Conservation (phyloP, 2,329 filamentous ascomycete genomes). For the Fusarium xyrophilum region DNA sequence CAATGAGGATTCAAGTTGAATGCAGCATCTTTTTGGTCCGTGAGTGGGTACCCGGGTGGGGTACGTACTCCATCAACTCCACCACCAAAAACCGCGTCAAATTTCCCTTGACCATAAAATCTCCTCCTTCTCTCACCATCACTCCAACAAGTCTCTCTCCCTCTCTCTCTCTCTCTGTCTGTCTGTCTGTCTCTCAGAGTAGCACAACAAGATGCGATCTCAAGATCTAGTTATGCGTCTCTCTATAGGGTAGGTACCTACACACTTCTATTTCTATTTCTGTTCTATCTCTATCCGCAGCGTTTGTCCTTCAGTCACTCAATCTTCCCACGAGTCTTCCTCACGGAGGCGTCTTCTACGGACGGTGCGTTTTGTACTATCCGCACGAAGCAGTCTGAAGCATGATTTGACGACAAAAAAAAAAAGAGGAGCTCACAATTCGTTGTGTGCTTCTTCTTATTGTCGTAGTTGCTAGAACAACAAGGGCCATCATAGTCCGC, state of each 20-base stretch:
- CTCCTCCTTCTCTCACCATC: neutral
- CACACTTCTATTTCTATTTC: neutral
- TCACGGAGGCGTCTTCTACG: constrained; percentile 46
- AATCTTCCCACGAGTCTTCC: constrained; percentile 45
- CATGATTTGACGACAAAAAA: constrained; percentile 17
- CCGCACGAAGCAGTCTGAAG: constrained; percentile 48
- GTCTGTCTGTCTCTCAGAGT: neutral
- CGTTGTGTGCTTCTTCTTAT: constrained; percentile 4
- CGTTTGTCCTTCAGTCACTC: constrained; percentile 45
- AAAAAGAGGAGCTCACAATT: neutral
- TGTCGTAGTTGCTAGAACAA: constrained; percentile 52
- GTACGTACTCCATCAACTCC: neutral
- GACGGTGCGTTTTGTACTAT: constrained; percentile 48
- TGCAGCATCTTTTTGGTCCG: neutral
- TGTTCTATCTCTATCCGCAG: constrained; percentile 28
- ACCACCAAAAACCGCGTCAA: constrained; percentile 19
- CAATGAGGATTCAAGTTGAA: constrained; percentile 7
- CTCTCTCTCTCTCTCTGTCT: too few species aligned
- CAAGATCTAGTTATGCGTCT: neutral
- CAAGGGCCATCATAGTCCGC: constrained; percentile 63
- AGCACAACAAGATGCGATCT: neutral
- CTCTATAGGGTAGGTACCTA: neutral
- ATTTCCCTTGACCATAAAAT: constrained; percentile 15
- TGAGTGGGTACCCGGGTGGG: neutral
- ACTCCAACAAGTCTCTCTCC: too few species aligned